A percentile compares a stretch with the other conserved stretches of the same genome.
Evolutionary conservation across 2,329 filamentous ascomycete genomes (phyloP).

Genomic region (Byssochlamys sp.): DNA sequence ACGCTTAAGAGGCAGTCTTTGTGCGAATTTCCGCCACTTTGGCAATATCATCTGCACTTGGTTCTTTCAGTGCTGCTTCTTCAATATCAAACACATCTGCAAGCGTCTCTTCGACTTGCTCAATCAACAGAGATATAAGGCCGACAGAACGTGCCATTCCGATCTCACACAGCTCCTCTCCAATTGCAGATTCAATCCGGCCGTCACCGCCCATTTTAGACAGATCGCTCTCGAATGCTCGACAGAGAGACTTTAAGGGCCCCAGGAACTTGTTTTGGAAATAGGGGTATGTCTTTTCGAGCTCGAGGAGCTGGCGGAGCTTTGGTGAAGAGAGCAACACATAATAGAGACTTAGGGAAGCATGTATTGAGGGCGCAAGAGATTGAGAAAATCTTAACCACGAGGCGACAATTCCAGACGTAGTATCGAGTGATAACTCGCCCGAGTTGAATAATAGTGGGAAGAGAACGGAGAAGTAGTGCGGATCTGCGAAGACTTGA

Average conservation of each 20-base stretch:
- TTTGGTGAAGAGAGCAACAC: conserved; percentile 43
- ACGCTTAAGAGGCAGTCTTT: conserved; percentile 9
- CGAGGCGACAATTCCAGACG: conserved; percentile 28
- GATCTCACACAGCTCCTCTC: conserved; percentile 23
- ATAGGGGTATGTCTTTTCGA: conserved; percentile 27
- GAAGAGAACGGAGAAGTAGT: conserved; percentile 36
- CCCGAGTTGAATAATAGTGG: conserved; percentile 44
- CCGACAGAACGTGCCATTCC: conserved; percentile 28
- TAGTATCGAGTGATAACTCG: conserved; percentile 30
- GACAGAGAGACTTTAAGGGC: conserved; percentile 24
- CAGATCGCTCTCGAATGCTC: conserved; percentile 23
- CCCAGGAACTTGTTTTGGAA: conserved; percentile 24
- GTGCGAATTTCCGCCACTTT: conserved; percentile 18
- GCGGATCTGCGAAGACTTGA: conserved; percentile 25
- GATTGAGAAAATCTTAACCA: conserved; percentile 44
- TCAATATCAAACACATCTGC: conserved; percentile 19
- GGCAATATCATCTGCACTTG: conserved; percentile 20
- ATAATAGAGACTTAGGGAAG: conserved; percentile 51
- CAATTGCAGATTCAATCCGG: conserved; percentile 24
- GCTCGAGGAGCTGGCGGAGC: conserved; percentile 39
- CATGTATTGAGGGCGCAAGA: conserved; percentile 40
- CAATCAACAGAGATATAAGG: conserved; percentile 21
- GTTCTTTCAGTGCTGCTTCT: conserved; percentile 18
- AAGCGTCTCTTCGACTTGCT: conserved; percentile 26
- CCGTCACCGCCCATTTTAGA: conserved; percentile 27